These are phyloP conservation scores for Paraleonurus japonicus DNA, from an alignment of 257 asterid species.

Conservation along the genomic window DNA sequence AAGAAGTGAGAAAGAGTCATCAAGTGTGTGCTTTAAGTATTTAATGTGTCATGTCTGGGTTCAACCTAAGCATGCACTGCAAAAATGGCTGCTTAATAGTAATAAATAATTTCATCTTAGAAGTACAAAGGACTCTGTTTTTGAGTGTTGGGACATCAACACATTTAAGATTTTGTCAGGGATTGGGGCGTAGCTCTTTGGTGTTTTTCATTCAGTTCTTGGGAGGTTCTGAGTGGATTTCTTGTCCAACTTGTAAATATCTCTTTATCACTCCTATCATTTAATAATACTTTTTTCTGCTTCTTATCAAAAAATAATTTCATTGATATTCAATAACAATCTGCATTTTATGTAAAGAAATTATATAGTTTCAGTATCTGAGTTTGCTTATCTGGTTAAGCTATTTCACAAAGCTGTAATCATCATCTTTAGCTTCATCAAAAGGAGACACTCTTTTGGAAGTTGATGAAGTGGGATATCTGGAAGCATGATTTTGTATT, in stretches of 20 bases:
- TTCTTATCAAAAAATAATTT: too few relatives aligned
- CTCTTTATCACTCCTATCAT: neutral
- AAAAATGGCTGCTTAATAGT: neutral
- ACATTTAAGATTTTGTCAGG: neutral
- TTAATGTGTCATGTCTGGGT: neutral
- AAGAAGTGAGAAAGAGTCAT: neutral
- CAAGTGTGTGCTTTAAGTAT: neutral
- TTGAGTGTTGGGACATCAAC: neutral
- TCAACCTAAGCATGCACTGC: neutral
- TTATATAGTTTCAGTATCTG: neutral
- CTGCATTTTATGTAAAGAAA: too few relatives aligned
- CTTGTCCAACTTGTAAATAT: neutral
- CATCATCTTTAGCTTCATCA: neutral
- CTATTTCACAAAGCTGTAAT: neutral
- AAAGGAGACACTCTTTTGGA: neutral
- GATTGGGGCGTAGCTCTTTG: neutral
- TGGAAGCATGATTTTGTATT: neutral
- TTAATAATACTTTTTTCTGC: neutral
- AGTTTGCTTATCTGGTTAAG: neutral
- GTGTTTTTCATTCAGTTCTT: neutral
- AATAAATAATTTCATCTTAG: neutral
- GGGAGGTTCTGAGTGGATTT: neutral
- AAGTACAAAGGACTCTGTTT: neutral
- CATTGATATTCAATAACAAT: conserved; percentile 1
- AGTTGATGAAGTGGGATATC: neutral